phyloP scores from a whole-genome alignment of 2,329 filamentous ascomycete species.

The Fusarium udum region DNA sequence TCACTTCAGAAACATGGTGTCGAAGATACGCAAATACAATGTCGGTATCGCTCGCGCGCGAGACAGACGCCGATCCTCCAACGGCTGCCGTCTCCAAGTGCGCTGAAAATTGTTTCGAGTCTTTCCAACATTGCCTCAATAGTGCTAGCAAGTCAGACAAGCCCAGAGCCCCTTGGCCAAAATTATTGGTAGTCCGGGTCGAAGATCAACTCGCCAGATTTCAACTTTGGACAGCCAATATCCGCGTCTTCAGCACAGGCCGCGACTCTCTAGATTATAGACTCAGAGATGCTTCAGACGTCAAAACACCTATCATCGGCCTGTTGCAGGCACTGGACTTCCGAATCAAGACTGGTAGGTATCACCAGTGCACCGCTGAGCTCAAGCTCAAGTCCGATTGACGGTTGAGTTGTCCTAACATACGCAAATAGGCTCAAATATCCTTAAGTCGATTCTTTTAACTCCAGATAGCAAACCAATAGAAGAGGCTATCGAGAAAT shows the following conservation, averaged over 20 bases:
- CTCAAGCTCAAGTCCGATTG: too few species aligned
- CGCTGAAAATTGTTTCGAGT: fast-evolving
- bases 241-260: neutral
- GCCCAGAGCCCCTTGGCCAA: fast-evolving
- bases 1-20: fast-evolving
- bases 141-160: neutral
- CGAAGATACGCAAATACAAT: fast-evolving
- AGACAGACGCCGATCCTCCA: fast-evolving
- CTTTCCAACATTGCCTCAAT: neutral
- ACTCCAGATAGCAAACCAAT: fast-evolving
- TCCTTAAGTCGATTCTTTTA: neutral
- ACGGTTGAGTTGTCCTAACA: too few species aligned
- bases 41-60: fast-evolving
- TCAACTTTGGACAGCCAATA: neutral
- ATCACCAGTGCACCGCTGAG: too few species aligned
- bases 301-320: neutral
- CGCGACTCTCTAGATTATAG: fast-evolving
- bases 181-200: neutral
- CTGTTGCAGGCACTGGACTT: neutral
- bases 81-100: fast-evolving
- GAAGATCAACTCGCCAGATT: neutral
- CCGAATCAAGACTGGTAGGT: fast-evolving
- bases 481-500: too few species aligned
- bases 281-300: fast-evolving
- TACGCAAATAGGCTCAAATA: fast-evolving